phyloP scores from a whole-genome alignment of 257 asterid genomes.

The Solanum appendiculatum region DNA sequence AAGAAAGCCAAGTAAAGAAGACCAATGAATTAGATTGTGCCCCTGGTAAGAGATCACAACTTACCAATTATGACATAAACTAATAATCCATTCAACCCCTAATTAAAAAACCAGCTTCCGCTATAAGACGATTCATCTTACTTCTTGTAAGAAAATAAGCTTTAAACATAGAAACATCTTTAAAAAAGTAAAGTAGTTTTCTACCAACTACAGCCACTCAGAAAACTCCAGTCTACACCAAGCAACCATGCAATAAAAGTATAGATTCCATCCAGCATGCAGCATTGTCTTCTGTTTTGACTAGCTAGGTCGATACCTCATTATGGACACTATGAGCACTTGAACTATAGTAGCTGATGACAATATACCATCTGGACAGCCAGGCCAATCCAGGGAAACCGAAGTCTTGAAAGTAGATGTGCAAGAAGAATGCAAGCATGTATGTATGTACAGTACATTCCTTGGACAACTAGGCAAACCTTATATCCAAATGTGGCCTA shows the following conservation, averaged over 20 bases:
- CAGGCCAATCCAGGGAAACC: not conserved
- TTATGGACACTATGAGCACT: not conserved
- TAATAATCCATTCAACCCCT: not conserved
- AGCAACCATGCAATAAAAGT: not conserved
- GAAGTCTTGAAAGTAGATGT: not conserved
- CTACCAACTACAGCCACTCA: not conserved
- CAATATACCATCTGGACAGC: not conserved
- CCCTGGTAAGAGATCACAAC: not conserved
- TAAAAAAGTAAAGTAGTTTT: not conserved
- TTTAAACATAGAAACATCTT: not conserved
- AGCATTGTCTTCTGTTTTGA: not conserved
- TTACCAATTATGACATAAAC: not conserved
- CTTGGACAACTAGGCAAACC: not conserved
- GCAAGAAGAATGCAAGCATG: not conserved
- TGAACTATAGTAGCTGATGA: not conserved
- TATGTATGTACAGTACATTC: not conserved
- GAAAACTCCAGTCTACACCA: not conserved
- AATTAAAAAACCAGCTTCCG: not conserved
- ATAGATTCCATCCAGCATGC: not conserved
- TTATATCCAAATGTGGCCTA: too few relatives aligned
- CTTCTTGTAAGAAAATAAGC: not conserved
- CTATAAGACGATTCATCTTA: not conserved
- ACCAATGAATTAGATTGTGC: not conserved
- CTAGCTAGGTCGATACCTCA: not conserved
- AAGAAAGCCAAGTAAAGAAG: not conserved